These are phyloP conservation scores for Aspergillus viridinutans DNA, from an alignment of 2,329 filamentous ascomycete species.

Conservation along the genomic window DNA sequence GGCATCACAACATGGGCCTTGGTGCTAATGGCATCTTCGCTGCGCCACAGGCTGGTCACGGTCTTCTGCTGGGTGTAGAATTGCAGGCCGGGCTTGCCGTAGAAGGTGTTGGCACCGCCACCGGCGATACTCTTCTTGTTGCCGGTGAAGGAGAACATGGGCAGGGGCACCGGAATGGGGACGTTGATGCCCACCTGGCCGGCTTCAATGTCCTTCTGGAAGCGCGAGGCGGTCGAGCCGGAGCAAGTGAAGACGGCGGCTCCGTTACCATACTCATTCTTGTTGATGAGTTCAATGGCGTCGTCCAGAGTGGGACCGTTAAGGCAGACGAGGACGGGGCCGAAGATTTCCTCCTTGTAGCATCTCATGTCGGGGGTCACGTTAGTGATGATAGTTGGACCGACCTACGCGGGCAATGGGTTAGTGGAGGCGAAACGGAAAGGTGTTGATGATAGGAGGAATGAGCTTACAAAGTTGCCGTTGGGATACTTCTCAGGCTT, in stretches of 20 bases:
- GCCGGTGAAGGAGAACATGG: slow-evolving; percentile 62
- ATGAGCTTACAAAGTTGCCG: slow-evolving; percentile 58
- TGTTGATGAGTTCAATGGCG: slow-evolving; percentile 61
- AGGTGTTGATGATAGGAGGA: neutral
- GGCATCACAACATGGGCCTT: slow-evolving; percentile 92
- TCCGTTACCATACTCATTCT: slow-evolving; percentile 64
- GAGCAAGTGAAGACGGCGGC: slow-evolving; percentile 62
- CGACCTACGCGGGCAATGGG: slow-evolving; percentile 42
- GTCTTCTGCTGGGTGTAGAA: slow-evolving; percentile 99
- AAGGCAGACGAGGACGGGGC: slow-evolving; percentile 61
- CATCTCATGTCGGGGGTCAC: slow-evolving; percentile 63
- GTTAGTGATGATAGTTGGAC: slow-evolving; percentile 62
- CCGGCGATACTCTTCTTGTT: slow-evolving; percentile 90
- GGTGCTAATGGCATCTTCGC: slow-evolving; percentile 75
- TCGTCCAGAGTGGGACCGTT: slow-evolving; percentile 58
- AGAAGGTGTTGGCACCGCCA: slow-evolving; percentile 89
- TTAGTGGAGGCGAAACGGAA: neutral
- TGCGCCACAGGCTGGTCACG: slow-evolving; percentile 86
- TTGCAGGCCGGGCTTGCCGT: slow-evolving; percentile 84
- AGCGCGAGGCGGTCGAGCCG: slow-evolving; percentile 56
- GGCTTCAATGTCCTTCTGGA: slow-evolving; percentile 63
- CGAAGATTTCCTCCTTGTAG: slow-evolving; percentile 65
- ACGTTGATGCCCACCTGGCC: slow-evolving; percentile 66
- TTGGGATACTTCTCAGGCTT: slow-evolving; percentile 62
- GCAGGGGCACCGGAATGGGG: slow-evolving; percentile 59